Conservation (phyloP, 1,139 yeast genomes). For the Magnusiomyces paraingens region DNA sequence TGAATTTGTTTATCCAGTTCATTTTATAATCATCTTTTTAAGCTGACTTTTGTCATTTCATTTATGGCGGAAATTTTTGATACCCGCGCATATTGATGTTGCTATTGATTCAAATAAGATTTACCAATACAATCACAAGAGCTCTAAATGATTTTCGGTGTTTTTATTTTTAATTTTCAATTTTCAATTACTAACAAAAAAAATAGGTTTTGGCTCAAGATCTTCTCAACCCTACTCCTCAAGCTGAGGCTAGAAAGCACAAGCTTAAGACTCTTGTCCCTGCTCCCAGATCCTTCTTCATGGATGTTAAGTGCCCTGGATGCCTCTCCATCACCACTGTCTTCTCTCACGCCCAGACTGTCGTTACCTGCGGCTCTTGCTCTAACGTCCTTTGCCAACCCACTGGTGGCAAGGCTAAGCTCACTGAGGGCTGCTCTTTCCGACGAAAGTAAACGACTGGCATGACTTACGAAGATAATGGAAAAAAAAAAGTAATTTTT, state of each 20-base stretch:
- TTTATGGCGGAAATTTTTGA: too few relatives aligned
- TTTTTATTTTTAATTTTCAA: not conserved
- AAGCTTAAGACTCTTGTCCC: conserved; percentile 97
- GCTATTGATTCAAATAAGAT: too few relatives aligned
- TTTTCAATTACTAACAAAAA: not conserved
- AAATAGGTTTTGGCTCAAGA: conserved; percentile 88
- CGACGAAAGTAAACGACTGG: conserved; percentile 76
- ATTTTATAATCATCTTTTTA: too few relatives aligned
- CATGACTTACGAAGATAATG: too few relatives aligned
- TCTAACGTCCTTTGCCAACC: conserved; percentile 98
- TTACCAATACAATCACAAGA: too few relatives aligned
- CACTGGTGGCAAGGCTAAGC: conserved; percentile 99
- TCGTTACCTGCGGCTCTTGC: conserved; percentile 98
- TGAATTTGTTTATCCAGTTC: not conserved
- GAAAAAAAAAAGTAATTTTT: too few relatives aligned
- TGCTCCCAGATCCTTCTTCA: conserved; percentile 97
- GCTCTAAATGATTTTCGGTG: too few relatives aligned
- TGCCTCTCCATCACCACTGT: conserved; percentile 98
- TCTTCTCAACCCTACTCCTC: conserved; percentile 95
- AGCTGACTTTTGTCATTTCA: too few relatives aligned
- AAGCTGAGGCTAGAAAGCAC: conserved; percentile 94
- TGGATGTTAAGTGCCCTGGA: conserved; percentile 99
- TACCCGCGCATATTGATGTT: too few relatives aligned
- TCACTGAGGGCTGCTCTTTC: conserved; percentile 99
- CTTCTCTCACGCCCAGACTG: conserved; percentile 99